A percentile compares a stretch with the other conserved stretches of the same genome.
These are phyloP conservation scores for Malassezia brasiliensis DNA, from an alignment of 1,284 basidiomycete species.

Conservation along the genomic window DNA sequence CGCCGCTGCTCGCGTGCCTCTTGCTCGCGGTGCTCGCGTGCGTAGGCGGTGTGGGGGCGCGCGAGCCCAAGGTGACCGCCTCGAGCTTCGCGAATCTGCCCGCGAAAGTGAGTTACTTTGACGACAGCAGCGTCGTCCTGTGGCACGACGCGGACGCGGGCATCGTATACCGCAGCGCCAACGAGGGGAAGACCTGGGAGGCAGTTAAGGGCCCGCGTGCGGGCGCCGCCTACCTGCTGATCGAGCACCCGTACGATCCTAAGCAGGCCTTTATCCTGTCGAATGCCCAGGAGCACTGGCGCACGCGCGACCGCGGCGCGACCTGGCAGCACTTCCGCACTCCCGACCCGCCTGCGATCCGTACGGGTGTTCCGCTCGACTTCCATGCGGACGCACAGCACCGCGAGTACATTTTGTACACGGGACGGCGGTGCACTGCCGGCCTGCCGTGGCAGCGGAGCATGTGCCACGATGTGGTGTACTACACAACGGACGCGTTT, in stretches of 20 bases:
- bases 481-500: constrained; percentile 40
- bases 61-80: constrained; percentile 48
- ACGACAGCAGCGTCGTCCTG: constrained; percentile 71
- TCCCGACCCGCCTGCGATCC: constrained; percentile 29
- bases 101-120: constrained; percentile 80
- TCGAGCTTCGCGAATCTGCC: constrained; percentile 58
- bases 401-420: constrained; percentile 37
- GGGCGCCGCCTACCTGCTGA: constrained; percentile 62
- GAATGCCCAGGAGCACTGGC: constrained; percentile 33
- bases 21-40: not conserved
- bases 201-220: constrained; percentile 58
- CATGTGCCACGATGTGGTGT: constrained; percentile 49
- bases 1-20: not conserved
- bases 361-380: constrained; percentile 32
- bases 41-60: not conserved
- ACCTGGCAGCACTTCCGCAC: constrained; percentile 42
- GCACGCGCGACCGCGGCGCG: constrained; percentile 35
- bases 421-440: constrained; percentile 32
- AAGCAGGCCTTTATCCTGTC: constrained; percentile 40
- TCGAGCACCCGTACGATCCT: constrained; percentile 76
- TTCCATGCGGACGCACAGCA: constrained; percentile 42
- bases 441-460: constrained; percentile 37
- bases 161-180: constrained; percentile 66
- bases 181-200: constrained; percentile 80
- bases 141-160: constrained; percentile 68